Conservation (phyloP, 23 red algal genomes). For the Gracilaria domingensis region DNA sequence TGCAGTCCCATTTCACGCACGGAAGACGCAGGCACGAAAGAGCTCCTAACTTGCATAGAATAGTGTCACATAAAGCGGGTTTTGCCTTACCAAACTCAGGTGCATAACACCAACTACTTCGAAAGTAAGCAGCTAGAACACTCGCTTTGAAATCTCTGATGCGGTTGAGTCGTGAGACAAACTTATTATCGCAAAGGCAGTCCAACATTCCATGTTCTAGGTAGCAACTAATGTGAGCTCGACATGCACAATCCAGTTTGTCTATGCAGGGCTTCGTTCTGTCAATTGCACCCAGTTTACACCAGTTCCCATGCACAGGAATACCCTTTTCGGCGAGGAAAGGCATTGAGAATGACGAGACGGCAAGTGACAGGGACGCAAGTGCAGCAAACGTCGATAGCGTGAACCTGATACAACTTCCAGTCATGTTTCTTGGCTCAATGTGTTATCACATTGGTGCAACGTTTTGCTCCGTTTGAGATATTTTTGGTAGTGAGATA, state of each 20-base stretch:
- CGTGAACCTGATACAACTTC: too few species aligned
- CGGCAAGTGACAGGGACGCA: background rate
- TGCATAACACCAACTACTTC: slow-evolving; percentile 1
- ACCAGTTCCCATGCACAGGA: slow-evolving; percentile 19
- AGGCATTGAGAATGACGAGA: background rate
- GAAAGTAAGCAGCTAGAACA: background rate
- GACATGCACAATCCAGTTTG: slow-evolving; percentile 12
- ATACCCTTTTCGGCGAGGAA: background rate
- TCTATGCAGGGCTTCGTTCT: background rate
- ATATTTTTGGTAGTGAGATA: too few species aligned
- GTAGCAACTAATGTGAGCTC: background rate
- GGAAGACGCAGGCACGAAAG: background rate
- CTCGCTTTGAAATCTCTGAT: slow-evolving; percentile 1
- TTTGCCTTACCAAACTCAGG: background rate
- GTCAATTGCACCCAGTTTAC: background rate
- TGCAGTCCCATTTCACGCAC: slow-evolving; percentile 3
- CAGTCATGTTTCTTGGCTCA: too few species aligned
- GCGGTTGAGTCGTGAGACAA: background rate
- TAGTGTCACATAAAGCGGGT: background rate
- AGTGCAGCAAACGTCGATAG: background rate
- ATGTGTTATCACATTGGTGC: too few species aligned
- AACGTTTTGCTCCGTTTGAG: too few species aligned
- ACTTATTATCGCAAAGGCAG: slow-evolving; percentile 7
- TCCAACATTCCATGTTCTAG: background rate
- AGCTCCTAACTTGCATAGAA: background rate